phyloP scores from a whole-genome alignment of 1,284 basidiomycete species.

The Salmacisia buchloeana region DNA sequence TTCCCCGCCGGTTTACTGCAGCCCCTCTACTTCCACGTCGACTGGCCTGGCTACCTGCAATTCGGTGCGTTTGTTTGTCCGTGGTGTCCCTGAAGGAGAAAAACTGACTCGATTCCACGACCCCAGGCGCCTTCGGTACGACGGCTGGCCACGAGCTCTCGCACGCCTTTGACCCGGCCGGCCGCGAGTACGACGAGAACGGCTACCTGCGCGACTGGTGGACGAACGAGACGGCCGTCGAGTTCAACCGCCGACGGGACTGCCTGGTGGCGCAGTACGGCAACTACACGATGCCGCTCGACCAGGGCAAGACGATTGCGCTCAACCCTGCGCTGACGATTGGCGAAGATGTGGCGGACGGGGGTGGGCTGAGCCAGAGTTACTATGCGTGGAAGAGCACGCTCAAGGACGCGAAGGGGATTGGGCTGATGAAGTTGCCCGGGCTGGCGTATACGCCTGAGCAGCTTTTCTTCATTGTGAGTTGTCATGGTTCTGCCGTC shows the following conservation, averaged over 20 bases:
- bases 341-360: conserved; percentile 67
- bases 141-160: conserved; percentile 52
- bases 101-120: background rate
- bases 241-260: conserved; percentile 74
- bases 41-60: conserved; percentile 80
- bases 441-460: conserved; percentile 48
- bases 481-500: too few species aligned
- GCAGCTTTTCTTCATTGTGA: conserved; percentile 51
- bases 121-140: conserved; percentile 31
- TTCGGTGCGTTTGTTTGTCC: conserved; percentile 74
- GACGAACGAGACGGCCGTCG: conserved; percentile 67
- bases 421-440: conserved; percentile 44
- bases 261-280: conserved; percentile 88
- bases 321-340: conserved; percentile 68
- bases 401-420: conserved; percentile 25
- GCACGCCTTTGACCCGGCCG: conserved; percentile 90
- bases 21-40: conserved; percentile 79
- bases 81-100: conserved; percentile 73
- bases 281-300: conserved; percentile 73
- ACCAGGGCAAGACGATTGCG: conserved; percentile 71
- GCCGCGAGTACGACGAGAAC: conserved; percentile 61
- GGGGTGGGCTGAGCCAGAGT: conserved; percentile 51
- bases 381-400: conserved; percentile 50
- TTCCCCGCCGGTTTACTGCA: conserved; percentile 94
- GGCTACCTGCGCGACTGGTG: conserved; percentile 68